Base-by-base conservation (phyloP, 169 alveolate species). In the Plasmodium relictum region DNA sequence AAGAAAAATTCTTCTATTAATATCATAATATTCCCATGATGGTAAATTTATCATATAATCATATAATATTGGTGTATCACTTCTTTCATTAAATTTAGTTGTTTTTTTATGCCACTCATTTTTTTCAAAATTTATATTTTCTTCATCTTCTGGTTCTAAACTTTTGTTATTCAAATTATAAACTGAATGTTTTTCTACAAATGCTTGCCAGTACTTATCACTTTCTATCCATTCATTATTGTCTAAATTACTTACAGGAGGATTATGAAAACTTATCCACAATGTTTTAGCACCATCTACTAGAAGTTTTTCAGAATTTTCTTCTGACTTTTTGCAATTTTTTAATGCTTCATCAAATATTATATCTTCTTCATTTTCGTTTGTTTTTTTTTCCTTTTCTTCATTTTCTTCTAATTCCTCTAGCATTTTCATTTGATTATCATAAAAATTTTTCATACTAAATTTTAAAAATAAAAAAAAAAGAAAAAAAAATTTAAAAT, bases 191-290 rank as follows among this genome's bases (percentile, higher is more conserved):
- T 95, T 95, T 92, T 96, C 97, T 71, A 96, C 94, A 76, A 91
- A 96, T 45, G 98, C 97, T 73, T 95, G 98, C 98, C 98, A 96
- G 73, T 96, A 96, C 91, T 88, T 91, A 80, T 96, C 98, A 50
- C 96, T 87, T 59, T 96, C 98, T 50, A 96, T 78, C 98, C 98
- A 96, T 96, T 95, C 97, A 73, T 93, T 95, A 16, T 95, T 92
- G 65, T 95, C 93, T 2, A 95, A 80, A 41, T 92, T 88, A 76
- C 92, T 88, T 6, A 88, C 90, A 8, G 96, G 96, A 7, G 98
- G 98, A 56, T 95, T 96, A 80, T 95, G 92, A 52, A 92, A 94
- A 10, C 95, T 92, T n/a, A 96, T 85, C 96, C 97, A 96, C 44
- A 96, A 92, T 6, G 97, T 96, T 73, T 94, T 93, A 0, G 96